These are phyloP conservation scores for Extremus antarcticus DNA, from an alignment of 495 filamentous ascomycete species.

Conservation along the genomic window DNA sequence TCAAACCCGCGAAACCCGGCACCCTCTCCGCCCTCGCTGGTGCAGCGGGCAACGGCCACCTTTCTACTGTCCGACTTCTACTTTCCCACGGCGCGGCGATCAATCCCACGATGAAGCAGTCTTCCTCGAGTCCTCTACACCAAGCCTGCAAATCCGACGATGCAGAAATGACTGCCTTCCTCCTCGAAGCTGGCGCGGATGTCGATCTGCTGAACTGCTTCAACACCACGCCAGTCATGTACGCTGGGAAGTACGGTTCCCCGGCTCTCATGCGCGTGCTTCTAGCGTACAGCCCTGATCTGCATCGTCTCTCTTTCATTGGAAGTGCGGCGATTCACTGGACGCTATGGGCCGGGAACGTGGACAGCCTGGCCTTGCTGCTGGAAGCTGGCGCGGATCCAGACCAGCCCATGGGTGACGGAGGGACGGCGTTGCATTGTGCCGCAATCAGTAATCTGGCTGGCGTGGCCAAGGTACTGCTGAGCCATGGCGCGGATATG, in stretches of 20 bases:
- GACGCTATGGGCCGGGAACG: constrained; percentile 9
- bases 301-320: constrained; percentile 9
- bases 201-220: constrained; percentile 15
- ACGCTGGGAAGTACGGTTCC: constrained; percentile 15
- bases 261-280: constrained; percentile 4
- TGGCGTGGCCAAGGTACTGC: constrained; percentile 4
- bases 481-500: constrained; percentile 10
- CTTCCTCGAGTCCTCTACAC: constrained; percentile 15
- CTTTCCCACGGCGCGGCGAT: constrained; percentile 12
- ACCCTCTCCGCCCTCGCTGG: constrained; percentile 12
- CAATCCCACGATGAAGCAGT: constrained; percentile 12
- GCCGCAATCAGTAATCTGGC: constrained; percentile 1
- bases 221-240: constrained; percentile 17
- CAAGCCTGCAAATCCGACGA: constrained; percentile 13
- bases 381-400: constrained; percentile 11
- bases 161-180: constrained; percentile 4
- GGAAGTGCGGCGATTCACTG: constrained; percentile 12
- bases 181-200: constrained; percentile 15
- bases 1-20: constrained; percentile 20
- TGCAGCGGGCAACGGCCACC: constrained; percentile 16
- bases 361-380: constrained; percentile 9
- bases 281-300: constrained; percentile 10
- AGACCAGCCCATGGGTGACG: constrained; percentile 8
- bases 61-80: constrained; percentile 13
- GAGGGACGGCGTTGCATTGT: constrained; percentile 15